Base-by-base conservation (phyloP, 1,284 basidiomycete species). In the Mycena sp. region DNA sequence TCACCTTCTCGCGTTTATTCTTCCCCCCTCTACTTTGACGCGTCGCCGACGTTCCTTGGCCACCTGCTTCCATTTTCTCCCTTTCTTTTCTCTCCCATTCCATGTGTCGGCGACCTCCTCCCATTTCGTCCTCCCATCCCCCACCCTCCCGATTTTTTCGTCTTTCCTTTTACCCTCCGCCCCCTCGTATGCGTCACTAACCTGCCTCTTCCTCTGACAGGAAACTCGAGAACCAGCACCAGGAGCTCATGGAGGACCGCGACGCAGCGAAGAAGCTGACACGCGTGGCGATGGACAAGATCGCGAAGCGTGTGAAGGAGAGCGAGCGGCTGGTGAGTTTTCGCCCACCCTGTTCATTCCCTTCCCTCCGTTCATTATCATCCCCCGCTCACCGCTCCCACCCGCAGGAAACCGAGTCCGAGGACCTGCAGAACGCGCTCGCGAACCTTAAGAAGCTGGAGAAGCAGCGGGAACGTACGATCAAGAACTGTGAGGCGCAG, bases 381-480 rank as follows among this genome's bases (percentile, higher is more conserved):
- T 25, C 53, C 29, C 64, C 45, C 71, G 23, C 28, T 25, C 7
- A 23, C 26, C 21, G n/a, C 7, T 23, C 32, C 17, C 40, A 14
- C 30, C 37, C 25, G 3, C 51, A 91, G 88, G 86, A 87, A 68
- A 67, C 61, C 5, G 77, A 85, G 4, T 80, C 83, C 0, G 86
- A 91, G n/a, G 80, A 84, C 0, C 65, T 85, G n/a, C 78, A 83
- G 23, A 77, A 74, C 12, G 74, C 75, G 44, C 78, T 94, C 1
- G 81, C 83, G 21, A 76, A 76, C 37, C 73, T 94, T 54, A 90
- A 88, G 71, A 81, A 78, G 43, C 77, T 81, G 7, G 90, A 93
- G 72, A 87, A 85, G 70, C 77, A 81, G 0, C 86, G 89, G 0
- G 74, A 77, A 46, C 81, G 80, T 58, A 78, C 81, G 49, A 89